Conservation (phyloP, 1,139 yeast genomes). For the Candida sojae region DNA sequence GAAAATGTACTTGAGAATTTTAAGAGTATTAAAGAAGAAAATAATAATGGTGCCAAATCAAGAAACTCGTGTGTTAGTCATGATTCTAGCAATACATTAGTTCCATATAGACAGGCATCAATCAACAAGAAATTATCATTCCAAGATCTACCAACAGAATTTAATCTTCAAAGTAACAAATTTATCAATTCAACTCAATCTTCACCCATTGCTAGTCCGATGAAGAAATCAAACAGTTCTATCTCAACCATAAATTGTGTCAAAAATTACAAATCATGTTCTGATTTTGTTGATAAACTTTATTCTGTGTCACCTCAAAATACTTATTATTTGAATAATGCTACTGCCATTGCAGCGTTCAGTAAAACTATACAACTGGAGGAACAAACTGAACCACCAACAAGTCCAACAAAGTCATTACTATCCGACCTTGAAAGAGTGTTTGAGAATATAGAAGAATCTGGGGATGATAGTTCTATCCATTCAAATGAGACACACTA, state of each 20-base stretch:
- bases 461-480: constrained; percentile 7
- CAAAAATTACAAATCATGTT: constrained; percentile 22
- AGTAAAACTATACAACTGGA: constrained; percentile 6
- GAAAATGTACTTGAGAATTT: constrained; percentile 9
- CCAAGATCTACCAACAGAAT: constrained; percentile 13
- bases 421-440: constrained; percentile 11
- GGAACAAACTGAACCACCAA: neutral
- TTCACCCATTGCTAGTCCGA: constrained; percentile 6
- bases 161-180: constrained; percentile 6
- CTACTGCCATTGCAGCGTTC: constrained; percentile 30
- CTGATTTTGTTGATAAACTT: constrained; percentile 34
- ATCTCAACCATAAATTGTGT: constrained; percentile 3
- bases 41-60: neutral
- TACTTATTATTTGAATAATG: constrained; percentile 36
- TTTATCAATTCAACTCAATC: neutral
- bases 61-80: constrained; percentile 14
- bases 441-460: constrained; percentile 11
- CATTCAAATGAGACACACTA: constrained; percentile 17
- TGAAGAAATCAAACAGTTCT: constrained; percentile 6
- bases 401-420: constrained; percentile 1
- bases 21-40: neutral
- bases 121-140: constrained; percentile 10
- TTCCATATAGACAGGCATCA: neutral
- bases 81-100: constrained; percentile 14
- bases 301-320: constrained; percentile 45